Base-by-base conservation (phyloP, 2,329 filamentous ascomycete species). In the Passalora sequoiae region DNA sequence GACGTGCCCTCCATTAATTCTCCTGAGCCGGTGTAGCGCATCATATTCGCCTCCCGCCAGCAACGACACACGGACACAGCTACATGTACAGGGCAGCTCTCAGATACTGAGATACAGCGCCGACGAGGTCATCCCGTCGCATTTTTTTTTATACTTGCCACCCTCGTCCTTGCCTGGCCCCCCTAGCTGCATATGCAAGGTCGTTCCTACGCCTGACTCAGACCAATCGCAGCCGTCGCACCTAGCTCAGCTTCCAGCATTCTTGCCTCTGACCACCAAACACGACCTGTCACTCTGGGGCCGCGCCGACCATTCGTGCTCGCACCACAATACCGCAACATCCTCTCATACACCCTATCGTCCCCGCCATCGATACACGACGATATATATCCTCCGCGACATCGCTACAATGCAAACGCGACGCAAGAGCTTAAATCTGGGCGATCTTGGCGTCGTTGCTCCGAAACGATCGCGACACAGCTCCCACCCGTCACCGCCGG, bases 371-470 rank as follows among this genome's bases (percentile, higher is more conserved):
- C 38, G 27, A 33, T 36, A 36, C 27, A 17, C 10, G 38, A 7
- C 15, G n/a, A n/a, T n/a, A n/a, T n/a, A n/a, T n/a, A n/a, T n/a
- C n/a, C n/a, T n/a, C n/a, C 24, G 21, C 37, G 31, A 31, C 24
- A 43, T 30, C 19, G 22, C 53, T 59, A 70, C 58, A 60, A 95
- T 95, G 88, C 85, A 96, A 69, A 97, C 91, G 57, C 86, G 91
- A 70, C 84, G 89, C 69, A 97, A 97, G 75, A 95, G 89, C 63
- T 74, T 98, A 56, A 96, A 89, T 51, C 75, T 97, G 62, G 86
- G 88, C 48, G 94, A 89, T 56, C 78, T 97, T 60, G 92, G 92
- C 65, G 95, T 97, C 59, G 86, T 92, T 60, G 75, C 96, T 41
- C 80, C 80, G 43, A 75, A 74, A 59, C 67, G 71, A 51, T 75